Evolutionary conservation across 2,329 filamentous ascomycete genomes (phyloP), one percentile per base, ranked within the genome.

Genomic region (Epichloe glyceriae): DNA sequence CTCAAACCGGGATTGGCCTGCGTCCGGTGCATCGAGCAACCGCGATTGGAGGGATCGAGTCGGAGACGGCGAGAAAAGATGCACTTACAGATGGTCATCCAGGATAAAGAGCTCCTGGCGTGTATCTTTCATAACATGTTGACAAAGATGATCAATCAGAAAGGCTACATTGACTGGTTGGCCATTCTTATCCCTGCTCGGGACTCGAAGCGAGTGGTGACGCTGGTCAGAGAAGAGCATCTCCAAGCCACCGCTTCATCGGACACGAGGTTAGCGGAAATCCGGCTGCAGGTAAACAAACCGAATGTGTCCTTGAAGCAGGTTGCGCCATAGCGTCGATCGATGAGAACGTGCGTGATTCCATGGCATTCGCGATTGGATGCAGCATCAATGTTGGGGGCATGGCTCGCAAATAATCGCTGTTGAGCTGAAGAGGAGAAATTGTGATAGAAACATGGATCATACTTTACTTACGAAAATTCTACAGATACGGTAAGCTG

Each of bases 21-120:
- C 8, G n/a, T 37, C 5, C n/a, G n/a, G 10, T 15, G 30, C 40
- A 48, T 41, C 26, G 12, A 20, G 44, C 17, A 46, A 46, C n/a
- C 10, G 17, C n/a, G 5, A 14, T 38, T 33, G 41, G 26, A 30
- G 17, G 11, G 20, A 44, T 44, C n/a, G 10, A 35, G 15, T 17
- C 44, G 45, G 49, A 53, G 43, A 43, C 53, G 54, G 58, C 49
- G 8, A 17, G 14, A 26, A 33, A n/a, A 20, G 14, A 49, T 19
- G 22, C 15, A 80, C 88, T 65, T 80, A 96, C 91, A 97, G 84
- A 61, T 89, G 83, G 60, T 78, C 82, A 56, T 95, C 87, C 20
- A 95, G 74, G 35, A 97, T 82, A 63, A 98, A 97, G 52, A 97
- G 75, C 52, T 97, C 91, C 64, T 85, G 86, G 52, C 91, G 78